phyloP scores from a whole-genome alignment of 139 green algal genomes.

The Yamagishiella unicocca region DNA sequence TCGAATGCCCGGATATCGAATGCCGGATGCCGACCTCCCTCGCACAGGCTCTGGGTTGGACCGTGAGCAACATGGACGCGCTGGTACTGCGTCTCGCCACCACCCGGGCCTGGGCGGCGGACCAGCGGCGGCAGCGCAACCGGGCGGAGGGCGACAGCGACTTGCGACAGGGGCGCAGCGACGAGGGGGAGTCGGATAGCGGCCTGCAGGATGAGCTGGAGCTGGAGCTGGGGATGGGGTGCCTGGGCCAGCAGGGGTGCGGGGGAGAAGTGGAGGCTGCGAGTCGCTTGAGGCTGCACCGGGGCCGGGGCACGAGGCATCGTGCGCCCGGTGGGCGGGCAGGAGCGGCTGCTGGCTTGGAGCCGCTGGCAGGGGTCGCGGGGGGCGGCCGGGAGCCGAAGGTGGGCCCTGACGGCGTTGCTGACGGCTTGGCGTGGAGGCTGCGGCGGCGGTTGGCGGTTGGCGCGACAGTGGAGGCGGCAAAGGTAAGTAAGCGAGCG shows the following conservation, averaged over 20 bases:
- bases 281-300: too few species aligned
- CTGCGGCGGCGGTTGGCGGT: neutral
- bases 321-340: neutral
- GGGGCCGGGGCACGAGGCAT: too few species aligned
- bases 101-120: neutral
- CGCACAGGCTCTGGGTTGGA: conserved; percentile 16
- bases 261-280: neutral
- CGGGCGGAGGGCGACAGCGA: too few species aligned
- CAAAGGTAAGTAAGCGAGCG: too few species aligned
- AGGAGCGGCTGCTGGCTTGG: neutral
- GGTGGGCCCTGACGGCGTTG: too few species aligned
- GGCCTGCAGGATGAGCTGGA: too few species aligned
- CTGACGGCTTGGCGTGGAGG: too few species aligned
- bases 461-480: neutral
- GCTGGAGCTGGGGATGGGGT: neutral
- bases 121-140: neutral
- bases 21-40: neutral
- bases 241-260: too few species aligned
- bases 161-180: too few species aligned
- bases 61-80: neutral
- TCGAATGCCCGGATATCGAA: too few species aligned
- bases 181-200: too few species aligned
- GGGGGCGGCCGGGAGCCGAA: too few species aligned
- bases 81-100: conserved; percentile 13
- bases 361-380: neutral